Evolutionary conservation across 768 basidiomycete species (phyloP).

Genomic region (Leccinum subtestaceum): DNA sequence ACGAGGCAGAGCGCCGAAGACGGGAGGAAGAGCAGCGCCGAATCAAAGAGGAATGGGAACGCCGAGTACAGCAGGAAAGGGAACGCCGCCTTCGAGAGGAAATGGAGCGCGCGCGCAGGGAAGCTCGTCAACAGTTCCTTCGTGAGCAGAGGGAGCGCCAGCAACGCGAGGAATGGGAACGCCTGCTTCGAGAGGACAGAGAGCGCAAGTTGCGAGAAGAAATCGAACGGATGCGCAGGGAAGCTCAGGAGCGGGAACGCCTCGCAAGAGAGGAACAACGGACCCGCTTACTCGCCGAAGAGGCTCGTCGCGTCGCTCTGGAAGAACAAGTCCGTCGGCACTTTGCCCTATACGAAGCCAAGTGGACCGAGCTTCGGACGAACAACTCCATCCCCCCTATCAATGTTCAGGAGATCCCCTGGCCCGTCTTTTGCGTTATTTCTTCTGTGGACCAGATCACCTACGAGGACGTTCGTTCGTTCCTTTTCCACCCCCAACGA

Average conservation of each 20-base stretch:
- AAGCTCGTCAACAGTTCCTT: not conserved
- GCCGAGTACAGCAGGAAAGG: constrained; percentile 5
- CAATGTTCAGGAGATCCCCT: constrained; percentile 39
- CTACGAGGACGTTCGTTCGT: constrained; percentile 32
- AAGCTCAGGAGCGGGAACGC: constrained; percentile 14
- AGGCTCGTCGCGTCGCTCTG: constrained; percentile 8
- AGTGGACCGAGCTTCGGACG: constrained; percentile 37
- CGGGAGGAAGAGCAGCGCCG: not conserved
- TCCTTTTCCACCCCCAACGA: constrained; percentile 39
- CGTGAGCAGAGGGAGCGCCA: not conserved
- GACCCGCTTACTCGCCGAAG: constrained; percentile 22
- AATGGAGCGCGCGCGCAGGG: not conserved
- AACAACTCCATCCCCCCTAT: constrained; percentile 18
- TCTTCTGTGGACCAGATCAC: constrained; percentile 34
- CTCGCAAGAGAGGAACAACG: constrained; percentile 16
- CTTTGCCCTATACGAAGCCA: constrained; percentile 32
- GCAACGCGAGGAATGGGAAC: constrained; percentile 11
- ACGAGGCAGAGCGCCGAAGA: constrained; percentile 10
- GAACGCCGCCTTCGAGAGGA: constrained; percentile 11
- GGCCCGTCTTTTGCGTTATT: constrained; percentile 38
- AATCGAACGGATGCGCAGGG: constrained; percentile 8
- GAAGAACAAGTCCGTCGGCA: constrained; percentile 8
- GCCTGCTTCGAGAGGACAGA: constrained; percentile 6
- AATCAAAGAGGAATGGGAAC: constrained; percentile 11
- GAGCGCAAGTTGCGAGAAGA: constrained; percentile 15